phyloP scores from a whole-genome alignment of 2,329 filamentous ascomycete genomes.

The Stachybotrys elegans region DNA sequence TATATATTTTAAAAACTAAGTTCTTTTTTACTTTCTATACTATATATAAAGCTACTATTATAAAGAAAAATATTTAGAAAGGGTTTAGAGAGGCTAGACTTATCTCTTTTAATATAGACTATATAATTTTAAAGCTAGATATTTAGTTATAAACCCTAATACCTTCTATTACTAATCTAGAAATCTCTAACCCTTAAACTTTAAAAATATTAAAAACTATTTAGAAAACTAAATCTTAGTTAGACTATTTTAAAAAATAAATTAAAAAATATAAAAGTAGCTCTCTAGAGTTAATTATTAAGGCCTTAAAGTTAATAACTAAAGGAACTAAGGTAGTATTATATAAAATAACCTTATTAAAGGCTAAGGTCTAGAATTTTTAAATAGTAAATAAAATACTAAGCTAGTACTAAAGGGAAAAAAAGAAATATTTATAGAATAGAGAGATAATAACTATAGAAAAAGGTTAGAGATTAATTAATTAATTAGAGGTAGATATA shows the following conservation, averaged over 20 bases:
- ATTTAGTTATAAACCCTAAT: background rate
- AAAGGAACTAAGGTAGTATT: background rate
- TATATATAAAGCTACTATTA: background rate
- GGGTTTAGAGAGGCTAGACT: background rate
- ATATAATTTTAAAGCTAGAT: background rate
- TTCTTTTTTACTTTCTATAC: background rate
- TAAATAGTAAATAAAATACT: background rate
- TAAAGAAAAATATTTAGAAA: background rate
- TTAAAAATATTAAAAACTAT: conserved; percentile 4
- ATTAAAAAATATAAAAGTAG: conserved; percentile 4
- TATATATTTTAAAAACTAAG: background rate
- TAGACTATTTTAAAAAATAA: conserved; percentile 4
- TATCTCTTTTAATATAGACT: background rate
- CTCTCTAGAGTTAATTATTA: conserved; percentile 4
- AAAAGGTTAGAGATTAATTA: background rate
- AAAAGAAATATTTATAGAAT: conserved; percentile 1
- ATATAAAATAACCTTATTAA: conserved; percentile 5
- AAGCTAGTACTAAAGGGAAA: background rate
- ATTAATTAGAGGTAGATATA: background rate
- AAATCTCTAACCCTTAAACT: background rate
- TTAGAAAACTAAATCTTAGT: conserved; percentile 2
- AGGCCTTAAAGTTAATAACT: conserved; percentile 3
- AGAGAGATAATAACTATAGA: background rate
- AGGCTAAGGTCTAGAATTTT: background rate
- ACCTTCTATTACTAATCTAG: background rate